Evolutionary conservation across 192 early-diverging fungal species (phyloP), one percentile per base, ranked within the genome.

Genomic region (Coemansia sp.): DNA sequence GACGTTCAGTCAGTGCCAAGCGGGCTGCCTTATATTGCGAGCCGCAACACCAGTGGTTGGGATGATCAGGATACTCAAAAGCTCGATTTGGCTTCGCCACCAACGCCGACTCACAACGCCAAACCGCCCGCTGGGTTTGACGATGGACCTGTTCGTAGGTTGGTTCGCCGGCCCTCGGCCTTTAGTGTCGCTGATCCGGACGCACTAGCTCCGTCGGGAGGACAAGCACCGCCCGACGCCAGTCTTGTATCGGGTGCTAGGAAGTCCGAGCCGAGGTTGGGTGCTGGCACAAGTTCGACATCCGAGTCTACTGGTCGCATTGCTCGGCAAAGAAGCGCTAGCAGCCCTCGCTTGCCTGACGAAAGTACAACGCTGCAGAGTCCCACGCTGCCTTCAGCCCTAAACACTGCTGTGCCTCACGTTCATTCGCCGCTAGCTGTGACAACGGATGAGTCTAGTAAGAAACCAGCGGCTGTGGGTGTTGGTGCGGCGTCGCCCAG

Each of bases 111-210:
- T 19, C 50, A 46, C 40, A 58, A 58, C 29, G 64, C 27, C 44
- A 67, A 63, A 19, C 24, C 50, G 8, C 24, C 67, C 6, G 19
- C 62, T 10, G 61, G 27, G 11, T 58, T 61, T 36, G 41, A 36
- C 12, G n/a, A 51, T 45, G 63, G 45, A 11, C 44, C 40, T 22
- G 68, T 62, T 4, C 55, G 44, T 29, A 38, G 13, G 7, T 39
- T 71, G 59, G 61, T 39, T 34, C 80, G 80, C 13, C 66, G 76
- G 8, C 64, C 80, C 19, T 83, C 80, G 4, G 80, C 80, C 1
- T 83, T 83, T 58, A 78, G 69, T 13, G 65, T 83, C n/a, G 80
- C 76, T 3, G 72, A 75, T 56, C 70, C 76, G 5, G 41, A 40
- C 1, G 19, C 31, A 17, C 19, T 61, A 20, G 59, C 36, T 20